A percentile compares a stretch with the other conserved stretches of the same genome.
Conservation (phyloP, 352 stramenopile genomes). For the Phytopythium oedochilum region DNA sequence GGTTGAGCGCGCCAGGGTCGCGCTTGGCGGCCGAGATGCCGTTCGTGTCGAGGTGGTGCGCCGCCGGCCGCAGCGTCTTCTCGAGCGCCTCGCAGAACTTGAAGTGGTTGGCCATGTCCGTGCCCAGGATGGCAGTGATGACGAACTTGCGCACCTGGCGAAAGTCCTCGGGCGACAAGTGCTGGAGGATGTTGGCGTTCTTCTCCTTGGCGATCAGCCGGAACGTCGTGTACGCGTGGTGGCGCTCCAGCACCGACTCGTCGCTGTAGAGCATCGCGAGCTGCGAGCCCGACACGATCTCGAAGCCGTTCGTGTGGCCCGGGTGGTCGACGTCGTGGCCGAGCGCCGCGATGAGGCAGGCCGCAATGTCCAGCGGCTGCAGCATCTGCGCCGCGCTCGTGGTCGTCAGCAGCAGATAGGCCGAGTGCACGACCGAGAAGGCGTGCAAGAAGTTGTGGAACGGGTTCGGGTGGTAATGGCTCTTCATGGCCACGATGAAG, state of each 20-base stretch:
- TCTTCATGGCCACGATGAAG: constrained; percentile 79
- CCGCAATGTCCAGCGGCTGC: constrained; percentile 80
- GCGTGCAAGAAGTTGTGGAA: constrained; percentile 92
- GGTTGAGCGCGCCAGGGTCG: constrained; percentile 13
- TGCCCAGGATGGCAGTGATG: constrained; percentile 83
- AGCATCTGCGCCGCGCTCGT: constrained; percentile 63
- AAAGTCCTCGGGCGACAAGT: constrained; percentile 64
- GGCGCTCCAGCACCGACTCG: constrained; percentile 86
- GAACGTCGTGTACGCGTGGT: constrained; percentile 87
- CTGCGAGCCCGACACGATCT: constrained; percentile 71
- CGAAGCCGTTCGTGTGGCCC: constrained; percentile 88
- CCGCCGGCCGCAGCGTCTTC: constrained; percentile 54
- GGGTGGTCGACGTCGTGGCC: constrained; percentile 91
- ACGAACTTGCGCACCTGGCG: constrained; percentile 86
- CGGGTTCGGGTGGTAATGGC: constrained; percentile 84
- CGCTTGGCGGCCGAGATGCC: constrained; percentile 35
- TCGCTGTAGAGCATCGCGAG: constrained; percentile 88
- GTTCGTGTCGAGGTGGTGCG: constrained; percentile 43
- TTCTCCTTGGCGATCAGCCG: constrained; percentile 82
- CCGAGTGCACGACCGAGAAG: constrained; percentile 83
- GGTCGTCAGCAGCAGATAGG: constrained; percentile 81
- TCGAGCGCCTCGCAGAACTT: constrained; percentile 80
- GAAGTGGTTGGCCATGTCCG: constrained; percentile 90
- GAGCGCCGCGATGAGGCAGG: constrained; percentile 78
- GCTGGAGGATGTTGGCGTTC: constrained; percentile 80